phyloP scores from a whole-genome alignment of 1,139 yeast genomes.

The Candida sp. region DNA sequence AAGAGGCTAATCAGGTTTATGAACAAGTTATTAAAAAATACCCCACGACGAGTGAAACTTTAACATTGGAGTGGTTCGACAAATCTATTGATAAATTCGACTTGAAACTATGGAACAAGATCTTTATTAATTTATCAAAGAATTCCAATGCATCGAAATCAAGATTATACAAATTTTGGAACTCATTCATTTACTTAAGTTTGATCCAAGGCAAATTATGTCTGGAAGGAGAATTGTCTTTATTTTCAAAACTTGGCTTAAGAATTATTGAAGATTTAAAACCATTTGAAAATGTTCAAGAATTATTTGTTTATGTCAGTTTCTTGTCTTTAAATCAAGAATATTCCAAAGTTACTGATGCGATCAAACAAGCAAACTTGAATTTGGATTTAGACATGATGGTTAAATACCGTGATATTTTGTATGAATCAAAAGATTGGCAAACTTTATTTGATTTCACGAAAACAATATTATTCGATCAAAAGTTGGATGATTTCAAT shows the following conservation, averaged over 20 bases:
- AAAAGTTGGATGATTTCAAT: constrained; percentile 55
- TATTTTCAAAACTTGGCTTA: constrained; percentile 56
- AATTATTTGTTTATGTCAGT: constrained; percentile 51
- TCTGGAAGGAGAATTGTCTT: constrained; percentile 33
- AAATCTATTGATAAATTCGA: constrained; percentile 35
- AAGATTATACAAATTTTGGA: constrained; percentile 41
- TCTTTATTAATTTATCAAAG: constrained; percentile 41
- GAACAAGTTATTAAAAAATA: constrained; percentile 56
- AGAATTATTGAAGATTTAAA: constrained; percentile 44
- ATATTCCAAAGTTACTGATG: constrained; percentile 23
- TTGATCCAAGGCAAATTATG: constrained; percentile 17
- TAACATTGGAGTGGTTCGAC: constrained; percentile 49
- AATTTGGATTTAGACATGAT: constrained; percentile 55
- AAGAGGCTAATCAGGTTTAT: constrained; percentile 42
- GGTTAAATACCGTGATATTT: constrained; percentile 44
- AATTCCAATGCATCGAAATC: constrained; percentile 13
- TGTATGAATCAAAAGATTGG: constrained; percentile 41
- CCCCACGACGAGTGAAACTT: constrained; percentile 35
- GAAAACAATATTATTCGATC: constrained; percentile 31
- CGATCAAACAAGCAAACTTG: constrained; percentile 26
- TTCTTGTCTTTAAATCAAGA: constrained; percentile 36
- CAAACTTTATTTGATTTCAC: constrained; percentile 31
- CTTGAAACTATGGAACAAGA: constrained; percentile 41
- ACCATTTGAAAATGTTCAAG: constrained; percentile 53
- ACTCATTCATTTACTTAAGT: constrained; percentile 41